A percentile compares a stretch with the other conserved stretches of the same genome.
phyloP scores from a whole-genome alignment of 768 basidiomycete genomes.

The Collybiopsis luxurians region DNA sequence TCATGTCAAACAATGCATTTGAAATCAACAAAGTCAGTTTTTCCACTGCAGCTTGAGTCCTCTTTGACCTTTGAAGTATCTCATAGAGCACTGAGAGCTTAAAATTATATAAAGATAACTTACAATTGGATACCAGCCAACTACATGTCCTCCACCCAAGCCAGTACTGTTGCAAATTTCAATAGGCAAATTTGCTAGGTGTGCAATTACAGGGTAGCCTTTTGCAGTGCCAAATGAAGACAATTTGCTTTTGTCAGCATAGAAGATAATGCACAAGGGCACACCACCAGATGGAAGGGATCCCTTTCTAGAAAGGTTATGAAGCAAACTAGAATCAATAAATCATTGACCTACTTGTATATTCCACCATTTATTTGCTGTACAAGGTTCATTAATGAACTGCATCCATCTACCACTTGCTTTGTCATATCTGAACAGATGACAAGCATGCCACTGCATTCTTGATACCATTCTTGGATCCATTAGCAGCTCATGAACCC shows the following conservation, averaged over 20 bases:
- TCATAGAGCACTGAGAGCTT: neutral
- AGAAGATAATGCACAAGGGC: constrained; percentile 30
- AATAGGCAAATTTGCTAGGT: constrained; percentile 28
- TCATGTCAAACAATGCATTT: constrained; percentile 37
- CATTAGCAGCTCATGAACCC: constrained; percentile 20
- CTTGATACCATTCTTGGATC: constrained; percentile 18
- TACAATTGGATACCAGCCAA: constrained; percentile 39
- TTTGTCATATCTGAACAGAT: constrained; percentile 21
- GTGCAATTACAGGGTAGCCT: constrained; percentile 34
- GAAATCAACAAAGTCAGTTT: constrained; percentile 26
- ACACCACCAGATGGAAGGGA: constrained; percentile 13
- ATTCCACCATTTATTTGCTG: constrained; percentile 32
- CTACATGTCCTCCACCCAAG: constrained; percentile 29
- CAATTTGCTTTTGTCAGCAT: constrained; percentile 38
- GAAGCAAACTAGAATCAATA: neutral
- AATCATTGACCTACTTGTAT: constrained; percentile 31
- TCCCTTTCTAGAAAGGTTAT: neutral
- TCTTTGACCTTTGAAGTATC: constrained; percentile 25
- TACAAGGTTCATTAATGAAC: constrained; percentile 35
- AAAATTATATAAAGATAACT: constrained; percentile 5
- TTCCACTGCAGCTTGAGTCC: constrained; percentile 24
- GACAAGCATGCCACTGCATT: constrained; percentile 28
- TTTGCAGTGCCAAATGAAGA: constrained; percentile 36
- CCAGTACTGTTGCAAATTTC: constrained; percentile 30
- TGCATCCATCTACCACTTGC: constrained; percentile 16